phyloP scores from a whole-genome alignment of 2,329 filamentous ascomycete genomes.

The Chaetomium olivaceum region DNA sequence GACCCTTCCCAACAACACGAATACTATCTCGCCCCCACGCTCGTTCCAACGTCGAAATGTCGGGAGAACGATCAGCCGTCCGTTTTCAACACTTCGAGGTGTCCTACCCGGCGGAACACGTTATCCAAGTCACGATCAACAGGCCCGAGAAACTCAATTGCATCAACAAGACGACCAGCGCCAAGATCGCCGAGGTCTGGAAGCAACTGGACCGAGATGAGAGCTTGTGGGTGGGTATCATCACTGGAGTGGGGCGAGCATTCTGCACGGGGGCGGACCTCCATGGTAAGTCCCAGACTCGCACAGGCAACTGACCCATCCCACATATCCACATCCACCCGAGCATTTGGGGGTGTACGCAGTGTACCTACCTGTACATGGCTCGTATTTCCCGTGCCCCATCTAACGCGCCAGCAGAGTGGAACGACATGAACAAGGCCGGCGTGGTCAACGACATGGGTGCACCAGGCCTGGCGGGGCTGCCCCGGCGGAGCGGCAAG shows the following conservation, averaged over 20 bases:
- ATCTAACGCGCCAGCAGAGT: constrained; percentile 44
- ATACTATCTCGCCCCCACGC: neutral
- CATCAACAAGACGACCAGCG: constrained; percentile 49
- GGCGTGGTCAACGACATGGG: constrained; percentile 39
- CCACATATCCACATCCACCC: no score
- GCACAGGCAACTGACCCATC: no score
- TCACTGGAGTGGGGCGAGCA: constrained; percentile 62
- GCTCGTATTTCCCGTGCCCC: neutral
- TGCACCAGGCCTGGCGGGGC: constrained; percentile 59
- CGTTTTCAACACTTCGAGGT: constrained; percentile 29
- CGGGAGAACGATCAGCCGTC: constrained; percentile 17
- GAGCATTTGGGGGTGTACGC: neutral
- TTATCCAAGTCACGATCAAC: constrained; percentile 50
- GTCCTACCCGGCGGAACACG: constrained; percentile 25
- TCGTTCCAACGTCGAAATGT: constrained; percentile 13
- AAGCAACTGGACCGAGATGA: constrained; percentile 60
- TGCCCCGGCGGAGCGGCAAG: constrained; percentile 64
- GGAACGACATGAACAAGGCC: constrained; percentile 49
- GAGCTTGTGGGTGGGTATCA: constrained; percentile 56
- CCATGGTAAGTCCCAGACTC: constrained; percentile 39
- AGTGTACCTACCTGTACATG: no score
- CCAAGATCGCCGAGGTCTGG: constrained; percentile 46
- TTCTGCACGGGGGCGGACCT: constrained; percentile 68
- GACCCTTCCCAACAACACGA: neutral
- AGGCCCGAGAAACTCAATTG: constrained; percentile 57